These are phyloP conservation scores for Talaromyces sp. DNA, from an alignment of 2,329 filamentous ascomycete genomes.

Conservation along the genomic window DNA sequence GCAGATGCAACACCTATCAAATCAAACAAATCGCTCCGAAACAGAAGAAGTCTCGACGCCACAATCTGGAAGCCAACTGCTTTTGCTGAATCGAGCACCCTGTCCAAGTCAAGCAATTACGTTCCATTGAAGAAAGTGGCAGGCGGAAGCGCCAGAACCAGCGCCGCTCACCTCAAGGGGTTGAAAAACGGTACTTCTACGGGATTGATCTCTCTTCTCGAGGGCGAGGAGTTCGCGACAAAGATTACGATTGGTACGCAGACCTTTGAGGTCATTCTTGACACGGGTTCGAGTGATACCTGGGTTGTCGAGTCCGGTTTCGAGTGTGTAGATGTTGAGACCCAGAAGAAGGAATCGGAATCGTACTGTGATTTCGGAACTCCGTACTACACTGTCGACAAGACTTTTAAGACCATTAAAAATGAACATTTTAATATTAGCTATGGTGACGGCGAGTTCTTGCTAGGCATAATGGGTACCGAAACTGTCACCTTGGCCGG, in stretches of 20 bases:
- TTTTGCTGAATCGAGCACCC: neutral
- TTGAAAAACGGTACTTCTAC: conserved; percentile 4
- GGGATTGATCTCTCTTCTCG: conserved; percentile 19
- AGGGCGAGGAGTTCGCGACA: conserved; percentile 22
- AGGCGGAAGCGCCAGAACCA: conserved; percentile 5
- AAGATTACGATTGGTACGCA: conserved; percentile 29
- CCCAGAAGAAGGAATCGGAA: conserved; percentile 37
- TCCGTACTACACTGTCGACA: conserved; percentile 24
- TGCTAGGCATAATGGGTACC: conserved; percentile 24
- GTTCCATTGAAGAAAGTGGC: conserved; percentile 17
- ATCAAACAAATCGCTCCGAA: neutral
- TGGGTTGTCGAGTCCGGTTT: conserved; percentile 41
- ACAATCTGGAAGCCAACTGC: conserved; percentile 15
- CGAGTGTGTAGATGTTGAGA: conserved; percentile 36
- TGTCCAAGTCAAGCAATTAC: conserved; percentile 4
- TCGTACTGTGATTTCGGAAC: conserved; percentile 28
- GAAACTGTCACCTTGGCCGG: conserved; percentile 39
- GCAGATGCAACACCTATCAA: neutral
- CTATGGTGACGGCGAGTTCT: conserved; percentile 25
- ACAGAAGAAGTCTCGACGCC: neutral
- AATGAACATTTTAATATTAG: conserved; percentile 26
- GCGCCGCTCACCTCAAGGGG: conserved; percentile 16
- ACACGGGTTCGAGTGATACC: conserved; percentile 50
- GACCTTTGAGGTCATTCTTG: conserved; percentile 40
- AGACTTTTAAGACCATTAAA: conserved; percentile 21